Evolutionary conservation across 345 rosid genomes (phyloP), one percentile per base, ranked within the genome.

Genomic region (Raphanus raphanistrum): DNA sequence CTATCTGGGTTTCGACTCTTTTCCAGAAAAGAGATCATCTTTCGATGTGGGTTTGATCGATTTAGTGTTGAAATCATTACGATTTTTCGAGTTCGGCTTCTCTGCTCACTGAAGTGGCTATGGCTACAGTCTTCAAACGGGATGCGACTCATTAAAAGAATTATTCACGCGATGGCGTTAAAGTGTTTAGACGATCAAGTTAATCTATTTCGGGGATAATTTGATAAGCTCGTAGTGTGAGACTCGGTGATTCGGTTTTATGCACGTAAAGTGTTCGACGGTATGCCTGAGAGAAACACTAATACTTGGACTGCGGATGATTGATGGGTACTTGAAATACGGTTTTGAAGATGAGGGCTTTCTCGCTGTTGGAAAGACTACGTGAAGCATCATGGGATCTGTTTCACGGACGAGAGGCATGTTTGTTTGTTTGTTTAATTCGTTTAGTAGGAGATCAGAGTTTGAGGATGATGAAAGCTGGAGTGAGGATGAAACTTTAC

Each of bases 261-360:
- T 60, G 97, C 91, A 28, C 87, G 91, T 4, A 86, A 82, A 38
- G 92, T 89, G 96, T 89, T 92, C 70, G 98, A 92, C 41, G 76
- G 82, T 84, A 87, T 90, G 94, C 83, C 43, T 31, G 78, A 85
- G 0, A 78, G 87, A 78, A 87, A 88, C 78, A 93, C 88, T 12
- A 92, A 89, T 69, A 85, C 84, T 68, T 91, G 94, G 98, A 88
- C 94, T 4, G 92, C 94, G 21, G 0, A 81, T 94, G 85, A 83
- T 91, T 57, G 83, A 89, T 82, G 94, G 90, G 70, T 89, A 86
- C 66, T 72, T 74, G 60, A 85, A 78, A 32, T 87, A 74, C 50
- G 89, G 87, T 48, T 67, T 84, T n/a, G 87, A 89, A 58, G 78
- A 85, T 1, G 96, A 94, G 48, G 48, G 91, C 92, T 5, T 75